Conservation (phyloP, 331 rosid genomes). For the Telfairia occidentalis region DNA sequence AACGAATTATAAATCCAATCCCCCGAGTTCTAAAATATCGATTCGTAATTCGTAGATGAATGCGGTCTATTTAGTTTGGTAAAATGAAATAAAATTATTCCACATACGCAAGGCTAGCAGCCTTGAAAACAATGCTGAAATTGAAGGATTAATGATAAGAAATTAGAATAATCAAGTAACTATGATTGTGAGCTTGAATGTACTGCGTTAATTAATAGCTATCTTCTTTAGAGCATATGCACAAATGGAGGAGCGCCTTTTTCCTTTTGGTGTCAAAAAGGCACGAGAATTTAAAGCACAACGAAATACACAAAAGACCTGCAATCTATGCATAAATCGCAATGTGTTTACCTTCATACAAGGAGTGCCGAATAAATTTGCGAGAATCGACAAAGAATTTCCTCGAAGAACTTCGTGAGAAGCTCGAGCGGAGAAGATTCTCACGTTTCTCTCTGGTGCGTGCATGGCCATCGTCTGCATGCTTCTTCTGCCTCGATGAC, state of each 20-base stretch:
- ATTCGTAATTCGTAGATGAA: not conserved
- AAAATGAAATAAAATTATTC: not conserved
- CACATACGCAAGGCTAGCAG: not conserved
- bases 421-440: not conserved
- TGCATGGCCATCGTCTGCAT: constrained; percentile 7
- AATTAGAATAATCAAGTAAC: not conserved
- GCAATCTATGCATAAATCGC: not conserved
- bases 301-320: not conserved
- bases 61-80: not conserved
- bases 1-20: not conserved
- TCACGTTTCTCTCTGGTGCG: not conserved
- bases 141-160: not conserved
- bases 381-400: not conserved
- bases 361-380: not conserved
- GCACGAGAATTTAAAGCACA: not conserved
- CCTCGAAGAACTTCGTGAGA: not conserved
- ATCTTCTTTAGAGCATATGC: not conserved
- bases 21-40: not conserved
- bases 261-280: not conserved
- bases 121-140: not conserved
- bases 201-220: not conserved
- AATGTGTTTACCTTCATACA: not conserved
- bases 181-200: not conserved
- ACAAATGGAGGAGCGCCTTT: not conserved
- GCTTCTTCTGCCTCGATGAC: not conserved